Conservation (phyloP, 2,329 filamentous ascomycete genomes). For the Fusarium chuoi region DNA sequence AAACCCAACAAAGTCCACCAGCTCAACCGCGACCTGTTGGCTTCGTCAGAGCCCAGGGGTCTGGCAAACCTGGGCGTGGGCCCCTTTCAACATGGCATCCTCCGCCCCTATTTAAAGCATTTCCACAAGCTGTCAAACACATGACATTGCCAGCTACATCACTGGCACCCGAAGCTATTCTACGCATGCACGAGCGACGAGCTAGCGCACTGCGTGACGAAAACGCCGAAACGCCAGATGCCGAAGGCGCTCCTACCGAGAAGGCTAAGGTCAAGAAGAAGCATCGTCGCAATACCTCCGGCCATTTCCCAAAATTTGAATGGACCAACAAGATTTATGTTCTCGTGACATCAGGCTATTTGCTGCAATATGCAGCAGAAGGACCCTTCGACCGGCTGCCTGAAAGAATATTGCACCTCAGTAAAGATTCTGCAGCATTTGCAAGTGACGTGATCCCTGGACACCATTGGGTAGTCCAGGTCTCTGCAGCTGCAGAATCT, state of each 20-base stretch:
- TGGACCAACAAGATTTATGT: constrained; percentile 79
- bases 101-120: constrained; percentile 86
- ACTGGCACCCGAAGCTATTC: constrained; percentile 74
- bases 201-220: constrained; percentile 39
- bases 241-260: constrained; percentile 40
- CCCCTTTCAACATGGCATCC: constrained; percentile 67
- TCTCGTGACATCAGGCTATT: constrained; percentile 74
- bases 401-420: constrained; percentile 77
- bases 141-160: constrained; percentile 74
- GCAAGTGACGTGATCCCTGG: constrained; percentile 83
- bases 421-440: constrained; percentile 81
- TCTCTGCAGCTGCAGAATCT: constrained; percentile 72
- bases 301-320: constrained; percentile 62
- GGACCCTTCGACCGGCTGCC: constrained; percentile 77
- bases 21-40: constrained; percentile 13
- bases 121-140: constrained; percentile 83
- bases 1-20: constrained; percentile 29
- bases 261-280: constrained; percentile 56
- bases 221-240: constrained; percentile 14
- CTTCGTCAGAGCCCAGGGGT: constrained; percentile 24
- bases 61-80: constrained; percentile 42
- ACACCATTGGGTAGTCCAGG: constrained; percentile 81
- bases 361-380: constrained; percentile 79
- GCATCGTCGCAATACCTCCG: constrained; percentile 56
- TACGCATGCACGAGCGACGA: constrained; percentile 68